Evolutionary conservation across 2,329 filamentous ascomycete species (phyloP).

Genomic region (Trichoderma citrinoviride): DNA sequence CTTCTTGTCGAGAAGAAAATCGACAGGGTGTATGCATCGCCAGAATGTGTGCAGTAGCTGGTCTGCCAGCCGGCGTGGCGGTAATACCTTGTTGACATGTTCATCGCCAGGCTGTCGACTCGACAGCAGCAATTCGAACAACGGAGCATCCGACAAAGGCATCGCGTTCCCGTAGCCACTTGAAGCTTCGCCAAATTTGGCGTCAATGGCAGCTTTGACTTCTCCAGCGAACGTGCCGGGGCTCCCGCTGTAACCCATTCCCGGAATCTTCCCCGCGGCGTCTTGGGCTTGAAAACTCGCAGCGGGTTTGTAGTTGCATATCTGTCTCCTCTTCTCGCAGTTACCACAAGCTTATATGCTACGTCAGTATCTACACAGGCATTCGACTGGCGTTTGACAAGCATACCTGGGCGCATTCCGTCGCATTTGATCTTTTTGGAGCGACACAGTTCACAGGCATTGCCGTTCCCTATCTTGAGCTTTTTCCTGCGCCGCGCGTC

Average conservation of each 20-base stretch:
- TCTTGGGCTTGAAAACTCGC: neutral
- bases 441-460: slow-evolving; percentile 1
- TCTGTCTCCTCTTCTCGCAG: neutral
- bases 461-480: neutral
- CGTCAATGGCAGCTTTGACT: slow-evolving; percentile 2
- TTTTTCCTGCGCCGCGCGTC: neutral
- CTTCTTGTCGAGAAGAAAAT: neutral
- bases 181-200: neutral
- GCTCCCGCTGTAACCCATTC: slow-evolving; percentile 1
- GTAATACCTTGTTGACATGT: neutral
- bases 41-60: neutral
- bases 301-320: neutral
- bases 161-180: neutral
- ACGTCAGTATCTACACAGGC: neutral
- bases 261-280: neutral
- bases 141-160: neutral
- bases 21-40: neutral
- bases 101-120: neutral
- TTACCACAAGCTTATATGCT: neutral
- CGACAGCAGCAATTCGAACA: neutral
- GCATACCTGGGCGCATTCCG: slow-evolving; percentile 3
- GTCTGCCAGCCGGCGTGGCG: neutral
- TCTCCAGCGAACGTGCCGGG: neutral
- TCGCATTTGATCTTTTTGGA: neutral
- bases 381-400: no score